Evolutionary conservation across 257 asterid genomes (phyloP), one percentile per base, ranked within the genome.

Genomic region (Solanum chaucha): DNA sequence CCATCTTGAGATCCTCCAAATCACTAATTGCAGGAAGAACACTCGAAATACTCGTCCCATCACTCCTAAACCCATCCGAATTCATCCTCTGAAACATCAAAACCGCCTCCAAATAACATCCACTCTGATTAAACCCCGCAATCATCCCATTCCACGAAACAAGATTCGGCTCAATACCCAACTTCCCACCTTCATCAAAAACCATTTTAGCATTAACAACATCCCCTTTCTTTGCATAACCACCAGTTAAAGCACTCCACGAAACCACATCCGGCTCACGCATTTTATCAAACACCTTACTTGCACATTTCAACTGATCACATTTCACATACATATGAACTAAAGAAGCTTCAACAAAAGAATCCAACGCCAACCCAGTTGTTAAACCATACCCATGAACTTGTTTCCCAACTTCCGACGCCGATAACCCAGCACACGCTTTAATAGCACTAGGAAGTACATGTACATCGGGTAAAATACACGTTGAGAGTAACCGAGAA

Each of bases 61-160:
- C 98, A 68, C 94, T 85, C 61, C 58, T 73, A 82, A 92, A 92
- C 32, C 96, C 97, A 34, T 65, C 88, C 12, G 19, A 86, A 89
- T 94, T 97, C 98, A 96, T 94, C 88, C 91, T 89, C 88, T 84
- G 92, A 87, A 95, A 96, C 93, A 90, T 87, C 26, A 81, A 71
- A 88, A 92, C 89, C 8, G 98, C 98, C 22, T 95, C 96, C 77
- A 22, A 32, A 87, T 91, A 93, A 89, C 90, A 87, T 46, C 95
- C 95, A 32, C 98, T 95, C 89, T 92, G 98, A 89, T 95, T 95
- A 90, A 96, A 94, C n/a, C 99, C 99, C 24, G 98, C 93, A 90
- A 96, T 96, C 93, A 96, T 90, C 64, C 99, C 99, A 65, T 95
- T 96, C 98, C 99, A 93, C 5, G 98, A 93, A 75, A 96, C 94